phyloP scores from a whole-genome alignment of 2,329 filamentous ascomycete genomes.

The Aspergillus fructus region DNA sequence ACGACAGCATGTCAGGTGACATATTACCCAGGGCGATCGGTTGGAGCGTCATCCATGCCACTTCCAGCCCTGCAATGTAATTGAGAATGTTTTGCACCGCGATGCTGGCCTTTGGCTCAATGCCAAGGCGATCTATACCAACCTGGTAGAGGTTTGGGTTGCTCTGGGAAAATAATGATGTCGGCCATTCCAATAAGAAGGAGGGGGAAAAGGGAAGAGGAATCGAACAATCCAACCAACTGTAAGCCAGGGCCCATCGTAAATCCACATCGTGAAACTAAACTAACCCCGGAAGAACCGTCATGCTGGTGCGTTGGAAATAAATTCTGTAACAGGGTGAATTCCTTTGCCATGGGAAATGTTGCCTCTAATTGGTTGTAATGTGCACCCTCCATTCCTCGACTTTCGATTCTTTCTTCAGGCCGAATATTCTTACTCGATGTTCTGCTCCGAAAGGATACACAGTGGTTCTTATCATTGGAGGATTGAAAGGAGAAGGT shows the following conservation, averaged over 20 bases:
- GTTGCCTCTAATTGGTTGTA: background rate
- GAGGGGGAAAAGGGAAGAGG: background rate
- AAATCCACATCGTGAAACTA: constrained; percentile 25
- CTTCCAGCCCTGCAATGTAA: background rate
- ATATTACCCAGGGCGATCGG: background rate
- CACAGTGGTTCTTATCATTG: background rate
- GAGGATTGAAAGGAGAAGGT: background rate
- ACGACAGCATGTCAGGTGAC: background rate
- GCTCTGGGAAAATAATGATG: background rate
- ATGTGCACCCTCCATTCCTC: background rate
- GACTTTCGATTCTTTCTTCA: background rate
- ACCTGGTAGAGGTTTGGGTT: background rate
- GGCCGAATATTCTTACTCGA: background rate
- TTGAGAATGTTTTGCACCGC: background rate
- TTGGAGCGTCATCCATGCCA: background rate
- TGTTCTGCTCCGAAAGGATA: background rate
- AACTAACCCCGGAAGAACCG: constrained; percentile 23
- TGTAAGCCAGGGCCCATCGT: constrained; percentile 1
- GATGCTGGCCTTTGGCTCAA: background rate
- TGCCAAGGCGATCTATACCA: background rate
- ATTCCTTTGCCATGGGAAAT: background rate
- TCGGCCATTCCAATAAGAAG: background rate
- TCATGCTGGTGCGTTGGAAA: constrained; percentile 22
- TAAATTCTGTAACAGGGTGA: constrained; percentile 16
- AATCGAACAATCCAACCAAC: background rate